Evolutionary conservation across 2,329 filamentous ascomycete genomes (phyloP), one percentile per base, ranked within the genome.

Genomic region (Conoideocrella luteorostrata): DNA sequence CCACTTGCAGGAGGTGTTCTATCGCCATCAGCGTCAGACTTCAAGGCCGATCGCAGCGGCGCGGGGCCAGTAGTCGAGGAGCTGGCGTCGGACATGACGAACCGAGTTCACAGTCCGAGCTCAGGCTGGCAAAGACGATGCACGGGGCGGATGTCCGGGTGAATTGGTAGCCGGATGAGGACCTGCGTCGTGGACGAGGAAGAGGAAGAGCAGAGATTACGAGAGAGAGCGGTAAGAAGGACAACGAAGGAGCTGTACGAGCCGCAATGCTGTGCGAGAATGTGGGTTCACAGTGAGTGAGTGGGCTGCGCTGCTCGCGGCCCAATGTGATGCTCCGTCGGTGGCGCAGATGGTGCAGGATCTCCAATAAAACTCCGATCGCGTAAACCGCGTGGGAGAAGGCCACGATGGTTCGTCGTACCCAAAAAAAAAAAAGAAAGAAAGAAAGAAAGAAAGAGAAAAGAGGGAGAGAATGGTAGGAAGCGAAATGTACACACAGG

Each of bases 31-130:
- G 69, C 66, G 23, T 73, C 70, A 12, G 51, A 55, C 55, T 72
- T 73, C 51, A 71, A 56, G 20, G 66, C 68, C 29, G 68, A 70
- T 37, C 66, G 66, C 41, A 70, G 55, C 6, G 67, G 65, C 47
- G 52, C 33, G 20, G 49, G 45, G 44, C 50, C 50, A 41, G 54
- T 52, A 44, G 43, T 48, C 49, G 55, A 17, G 21, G 53, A 47
- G 45, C 43, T 52, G 24, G 46, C 46, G 28, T 56, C 51, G 52
- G 59, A 51, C 56, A 61, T 61, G 52, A 47, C n/a, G n/a, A n/a
- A n/a, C n/a, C n/a, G n/a, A n/a, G n/a, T n/a, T n/a, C n/a, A n/a
- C n/a, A n/a, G n/a, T n/a, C n/a, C n/a, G n/a, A n/a, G n/a, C n/a
- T n/a, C n/a, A n/a, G n/a, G n/a, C n/a, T n/a, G n/a, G n/a, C n/a